Evolutionary conservation across 345 rosid genomes (phyloP), one percentile per base, ranked within the genome.

Genomic region (Eucalyptus caleyi): DNA sequence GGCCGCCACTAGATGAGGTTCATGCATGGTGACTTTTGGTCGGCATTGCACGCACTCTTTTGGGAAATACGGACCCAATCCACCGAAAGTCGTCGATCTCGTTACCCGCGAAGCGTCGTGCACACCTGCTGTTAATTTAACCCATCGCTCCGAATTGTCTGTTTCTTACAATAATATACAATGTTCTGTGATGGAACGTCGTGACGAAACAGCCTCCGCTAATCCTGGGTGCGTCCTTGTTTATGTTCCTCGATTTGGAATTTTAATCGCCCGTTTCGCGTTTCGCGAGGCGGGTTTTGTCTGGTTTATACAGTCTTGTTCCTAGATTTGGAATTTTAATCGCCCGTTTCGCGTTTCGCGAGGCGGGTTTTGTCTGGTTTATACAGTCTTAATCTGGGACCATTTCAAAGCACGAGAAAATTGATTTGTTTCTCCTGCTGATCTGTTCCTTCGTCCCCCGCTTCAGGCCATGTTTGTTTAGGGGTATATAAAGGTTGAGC

Each of bases 11-110:
- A 19, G 53, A 40, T 77, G 81, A 50, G 62, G 83, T 87, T 77
- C 91, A 86, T 87, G 91, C 90, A 67, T 47, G 42, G 85, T 9
- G 65, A 37, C 89, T 90, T 90, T 49, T 92, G 91, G 91, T 89
- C 50, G 87, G 72, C 26, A 89, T 87, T 56, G 89, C 90, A 87
- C 69, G 42, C 89, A 49, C 69, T 89, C 85, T 54, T 87, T 77
- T 77, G 85, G 47, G 47, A 81, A 24, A 24, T 56, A 51, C 86
- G 88, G 65, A 67, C 87, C 89, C 86, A 87, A 87, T 62, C 88
- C 51, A 91, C 91, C 86, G 80, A 80, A 86, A 90, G 92, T 49
- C 90, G 67, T 21, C 80, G 82, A 87, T 86, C 90, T 59, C 88
- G 45, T 51, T 50, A 53, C 40, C 26, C 65, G 62, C 87, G 15